Evolutionary conservation across 148 eudicot genomes (phyloP), one percentile per base, ranked within the genome.

Genomic region (Beta vulgaris): DNA sequence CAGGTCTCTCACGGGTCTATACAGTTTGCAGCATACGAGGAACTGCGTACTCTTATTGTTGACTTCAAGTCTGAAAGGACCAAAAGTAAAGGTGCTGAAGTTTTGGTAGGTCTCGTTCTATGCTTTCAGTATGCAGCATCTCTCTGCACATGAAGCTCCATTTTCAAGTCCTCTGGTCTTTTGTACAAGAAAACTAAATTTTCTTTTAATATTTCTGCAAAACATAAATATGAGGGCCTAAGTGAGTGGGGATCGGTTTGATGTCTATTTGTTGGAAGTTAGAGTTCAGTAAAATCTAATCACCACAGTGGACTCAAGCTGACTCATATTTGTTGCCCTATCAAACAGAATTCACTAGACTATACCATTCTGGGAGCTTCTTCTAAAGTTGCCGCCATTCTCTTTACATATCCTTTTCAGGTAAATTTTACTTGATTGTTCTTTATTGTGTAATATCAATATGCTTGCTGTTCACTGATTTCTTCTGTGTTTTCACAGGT

Each of bases 1-100:
- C 96, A 95, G 99, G 94, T 95, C 62, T 87, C 99, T 71, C 99
- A 96, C 81, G 99, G 98, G 76, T 98, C 99, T 76, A 89, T 96
- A 77, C 99, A 96, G 87, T 96, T 96, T 70, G 89, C 99, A 68
- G 97, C 91, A 7, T 96, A 92, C 73, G 99, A 96, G 83, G 99
- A 96, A 80, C 81, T 96, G 70, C 92, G 94, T 26, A 96, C 88
- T 84, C 75, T 75, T 71, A 74, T 84, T 63, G 79, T 91, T 73
- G 81, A 66, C 62, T 85, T 71, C 34, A 89, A 89, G 85, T 80
- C 85, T 57, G 67, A 51, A 57, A 80, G 62, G 8, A 73, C 64
- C 59, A 76, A 76, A 70, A 76, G 58, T 1, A 76, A 55, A 31
- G 84, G 74, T 69, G 76, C 42, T 61, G 88, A 82, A 73, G 82